phyloP scores from a whole-genome alignment of 1,284 basidiomycete species.

The Cryptococcus sp. region DNA sequence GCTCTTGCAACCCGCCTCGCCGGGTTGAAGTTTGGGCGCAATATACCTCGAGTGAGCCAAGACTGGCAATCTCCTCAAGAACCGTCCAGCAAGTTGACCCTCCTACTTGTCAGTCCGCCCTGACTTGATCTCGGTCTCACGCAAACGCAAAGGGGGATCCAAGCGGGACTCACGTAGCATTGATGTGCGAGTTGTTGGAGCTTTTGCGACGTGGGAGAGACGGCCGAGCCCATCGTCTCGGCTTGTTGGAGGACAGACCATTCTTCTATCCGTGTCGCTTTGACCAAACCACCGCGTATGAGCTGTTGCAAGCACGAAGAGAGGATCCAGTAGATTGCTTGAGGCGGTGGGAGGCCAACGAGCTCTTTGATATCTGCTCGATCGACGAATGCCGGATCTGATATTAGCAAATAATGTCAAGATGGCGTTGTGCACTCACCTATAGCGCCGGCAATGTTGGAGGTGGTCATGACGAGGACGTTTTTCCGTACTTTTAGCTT shows the following conservation, averaged over 20 bases:
- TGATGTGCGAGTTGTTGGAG: conserved; percentile 63
- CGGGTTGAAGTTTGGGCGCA: conserved; percentile 24
- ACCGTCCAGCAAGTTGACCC: conserved; percentile 81
- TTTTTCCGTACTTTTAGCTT: conserved; percentile 90
- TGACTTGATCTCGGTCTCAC: neutral
- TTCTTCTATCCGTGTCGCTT: conserved; percentile 50
- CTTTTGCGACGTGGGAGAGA: conserved; percentile 12
- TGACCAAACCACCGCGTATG: conserved; percentile 65
- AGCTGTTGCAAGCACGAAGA: conserved; percentile 76
- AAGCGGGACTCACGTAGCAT: conserved; percentile 71
- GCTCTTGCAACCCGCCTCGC: conserved; percentile 5
- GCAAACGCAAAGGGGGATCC: neutral
- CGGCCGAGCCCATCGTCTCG: neutral
- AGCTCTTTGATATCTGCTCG: conserved; percentile 96
- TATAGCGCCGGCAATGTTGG: conserved; percentile 90
- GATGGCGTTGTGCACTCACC: conserved; percentile 52
- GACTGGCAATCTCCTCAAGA: conserved; percentile 81
- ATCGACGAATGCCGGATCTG: conserved; percentile 92
- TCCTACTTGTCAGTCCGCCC: conserved; percentile 43
- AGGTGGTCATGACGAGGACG: conserved; percentile 92
- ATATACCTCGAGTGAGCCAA: conserved; percentile 82
- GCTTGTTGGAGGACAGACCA: conserved; percentile 8
- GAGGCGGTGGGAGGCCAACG: conserved; percentile 78
- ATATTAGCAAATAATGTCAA: neutral
- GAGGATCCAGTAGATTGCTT: conserved; percentile 93